A percentile compares a stretch with the other conserved stretches of the same genome.
These are phyloP conservation scores for Fistulifera pelliculosa DNA, from an alignment of 108 stramenopile species.

Conservation along the genomic window DNA sequence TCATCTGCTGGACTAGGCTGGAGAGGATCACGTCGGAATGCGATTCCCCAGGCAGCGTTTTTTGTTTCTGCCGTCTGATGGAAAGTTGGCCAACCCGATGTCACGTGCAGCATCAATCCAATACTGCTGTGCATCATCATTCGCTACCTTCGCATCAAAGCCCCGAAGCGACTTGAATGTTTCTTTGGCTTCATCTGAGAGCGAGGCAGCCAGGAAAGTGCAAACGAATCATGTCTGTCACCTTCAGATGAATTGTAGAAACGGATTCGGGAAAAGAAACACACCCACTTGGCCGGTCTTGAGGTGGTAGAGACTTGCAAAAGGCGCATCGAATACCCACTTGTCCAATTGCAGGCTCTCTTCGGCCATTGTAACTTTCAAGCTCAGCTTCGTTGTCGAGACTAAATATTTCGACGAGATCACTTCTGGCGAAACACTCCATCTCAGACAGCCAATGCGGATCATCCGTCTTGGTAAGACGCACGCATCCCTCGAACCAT, in stretches of 20 bases:
- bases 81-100: slow-evolving; percentile 49
- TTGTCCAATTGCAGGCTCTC: slow-evolving; percentile 52
- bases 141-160: slow-evolving; percentile 48
- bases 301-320: slow-evolving; percentile 43
- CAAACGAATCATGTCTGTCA: slow-evolving; percentile 66
- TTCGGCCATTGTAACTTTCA: slow-evolving; percentile 38
- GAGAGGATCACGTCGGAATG: slow-evolving; percentile 55
- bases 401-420: slow-evolving; percentile 69
- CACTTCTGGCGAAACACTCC: slow-evolving; percentile 67
- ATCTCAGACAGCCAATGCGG: slow-evolving; percentile 71
- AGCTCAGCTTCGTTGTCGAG: slow-evolving; percentile 40
- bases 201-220: slow-evolving; percentile 62
- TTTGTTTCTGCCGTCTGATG: slow-evolving; percentile 24
- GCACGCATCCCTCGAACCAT: slow-evolving; percentile 44
- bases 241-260: slow-evolving; percentile 46
- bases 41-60: slow-evolving; percentile 37
- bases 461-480: slow-evolving; percentile 70
- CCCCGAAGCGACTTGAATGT: slow-evolving; percentile 56
- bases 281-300: slow-evolving; percentile 39
- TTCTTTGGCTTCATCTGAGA: slow-evolving; percentile 52
- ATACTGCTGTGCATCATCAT: slow-evolving; percentile 53
- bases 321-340: slow-evolving; percentile 73
- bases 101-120: slow-evolving; percentile 72
- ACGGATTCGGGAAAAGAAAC: slow-evolving; percentile 55
- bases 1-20: slow-evolving; percentile 70